Evolutionary conservation across 495 filamentous ascomycete species (phyloP), one percentile per base, ranked within the genome.

Genomic region (Choiromyces venosus): DNA sequence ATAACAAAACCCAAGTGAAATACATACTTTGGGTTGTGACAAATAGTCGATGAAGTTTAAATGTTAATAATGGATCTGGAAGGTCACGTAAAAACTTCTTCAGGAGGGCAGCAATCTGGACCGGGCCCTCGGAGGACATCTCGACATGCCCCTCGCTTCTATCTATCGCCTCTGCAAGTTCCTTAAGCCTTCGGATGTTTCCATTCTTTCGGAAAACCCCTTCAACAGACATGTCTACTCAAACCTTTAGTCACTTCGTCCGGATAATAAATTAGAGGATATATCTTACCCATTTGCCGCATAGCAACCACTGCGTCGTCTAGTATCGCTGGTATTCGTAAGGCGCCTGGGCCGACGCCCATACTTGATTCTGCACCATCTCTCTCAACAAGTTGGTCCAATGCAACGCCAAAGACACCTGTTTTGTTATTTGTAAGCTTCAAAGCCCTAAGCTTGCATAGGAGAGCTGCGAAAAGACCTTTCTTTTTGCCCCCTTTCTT

Each of bases 201-300:
- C 95, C 95, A 80, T 97, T 99, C 86, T 99, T 99, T 70, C 95
- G 91, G 87, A 99, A 99, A 66, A 99, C 94, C 79, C 96, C 96
- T 81, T 99, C 95, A 10, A 98, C 92, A 25, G 93, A 96, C 87
- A 99, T 96, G 83, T 99, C 95, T 81, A 16, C 56, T 42, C 67
- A 25, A 52, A 65, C 25, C 36, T 42, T 70, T 71, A 65, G 42
- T 44, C 21, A 66, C 16, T 61, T 69, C 56, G 37, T 18, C 44
- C 35, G 66, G 76, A 72, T 69, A 76, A 73, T 40, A 46, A 66
- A 36, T 65, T 21, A 69, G 65, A 29, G 66, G 66, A 44, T 25
- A 44, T 35, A 35, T 64, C 72, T 74, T 72, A 81, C 80, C 80
- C 93, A 98, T 99, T 80, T 93, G 94, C 75, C 92, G 89, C 92